Evolutionary conservation across 83 land plant species (phyloP).

Genomic region (Picea mariana): DNA sequence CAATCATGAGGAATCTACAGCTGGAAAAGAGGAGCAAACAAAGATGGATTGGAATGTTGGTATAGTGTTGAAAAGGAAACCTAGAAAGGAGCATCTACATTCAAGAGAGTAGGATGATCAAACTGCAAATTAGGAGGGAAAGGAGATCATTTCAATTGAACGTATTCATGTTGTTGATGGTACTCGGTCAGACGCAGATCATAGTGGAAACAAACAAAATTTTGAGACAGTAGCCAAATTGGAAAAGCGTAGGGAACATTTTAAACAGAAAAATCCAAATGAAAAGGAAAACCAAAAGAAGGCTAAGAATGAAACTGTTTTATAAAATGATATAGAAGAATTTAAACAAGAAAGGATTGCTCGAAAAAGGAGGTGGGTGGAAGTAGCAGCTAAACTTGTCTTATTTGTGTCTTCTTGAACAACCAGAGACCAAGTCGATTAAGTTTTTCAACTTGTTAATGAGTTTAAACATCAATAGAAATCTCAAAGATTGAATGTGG

Average conservation of each 20-base stretch:
- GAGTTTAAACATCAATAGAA: too few relatives aligned
- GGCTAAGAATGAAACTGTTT: conserved; percentile 41
- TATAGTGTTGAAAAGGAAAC: conserved; percentile 18
- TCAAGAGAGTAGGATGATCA: conserved; percentile 22
- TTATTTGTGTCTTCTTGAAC: not conserved
- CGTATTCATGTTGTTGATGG: conserved; percentile 17
- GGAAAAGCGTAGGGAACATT: conserved; percentile 83
- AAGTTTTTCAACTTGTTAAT: too few relatives aligned
- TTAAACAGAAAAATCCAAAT: conserved; percentile 69
- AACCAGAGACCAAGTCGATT: not conserved
- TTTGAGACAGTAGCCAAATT: conserved; percentile 68
- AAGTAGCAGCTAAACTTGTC: conserved; percentile 32
- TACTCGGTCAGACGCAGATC: conserved; percentile 20
- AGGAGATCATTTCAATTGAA: conserved; percentile 30
- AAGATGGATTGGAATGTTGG: conserved; percentile 6
- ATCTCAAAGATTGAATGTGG: too few relatives aligned
- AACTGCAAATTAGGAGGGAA: conserved; percentile 20
- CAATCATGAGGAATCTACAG: conserved; percentile 10
- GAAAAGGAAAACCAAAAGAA: conserved; percentile 57
- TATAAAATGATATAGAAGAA: conserved; percentile 42
- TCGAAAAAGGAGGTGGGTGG: conserved; percentile 82
- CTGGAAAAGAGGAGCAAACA: not conserved
- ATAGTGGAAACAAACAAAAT: conserved; percentile 35
- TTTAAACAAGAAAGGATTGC: conserved; percentile 87
- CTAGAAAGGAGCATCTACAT: conserved; percentile 20